A percentile compares a stretch with the other conserved stretches of the same genome.
phyloP scores from a whole-genome alignment of 2,329 filamentous ascomycete species.

The Lasiodiplodia theobromae region DNA sequence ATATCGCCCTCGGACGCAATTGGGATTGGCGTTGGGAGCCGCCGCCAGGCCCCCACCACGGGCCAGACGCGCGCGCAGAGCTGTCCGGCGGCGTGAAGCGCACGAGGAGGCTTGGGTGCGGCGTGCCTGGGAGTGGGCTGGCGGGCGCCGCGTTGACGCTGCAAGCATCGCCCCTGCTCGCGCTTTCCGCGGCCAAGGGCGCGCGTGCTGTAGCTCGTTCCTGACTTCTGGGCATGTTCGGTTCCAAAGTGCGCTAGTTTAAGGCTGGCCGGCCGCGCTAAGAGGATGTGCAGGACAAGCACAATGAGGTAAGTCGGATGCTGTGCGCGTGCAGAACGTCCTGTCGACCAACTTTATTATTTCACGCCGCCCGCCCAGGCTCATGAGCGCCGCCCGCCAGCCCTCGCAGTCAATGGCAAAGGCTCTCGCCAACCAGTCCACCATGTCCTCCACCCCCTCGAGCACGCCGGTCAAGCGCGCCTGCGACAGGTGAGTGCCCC shows the following conservation, averaged over 20 bases:
- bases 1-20: slow-evolving; percentile 28
- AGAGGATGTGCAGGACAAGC: slow-evolving; percentile 20
- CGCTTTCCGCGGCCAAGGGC: slow-evolving; percentile 26
- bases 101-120: slow-evolving; percentile 26
- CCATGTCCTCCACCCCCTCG: slow-evolving; percentile 34
- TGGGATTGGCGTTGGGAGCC: slow-evolving; percentile 27
- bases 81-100: slow-evolving; percentile 22
- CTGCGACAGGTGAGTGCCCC: slow-evolving; percentile 49
- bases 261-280: slow-evolving; percentile 26
- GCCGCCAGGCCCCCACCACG: slow-evolving; percentile 27
- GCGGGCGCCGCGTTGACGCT: slow-evolving; percentile 16
- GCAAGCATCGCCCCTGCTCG: slow-evolving; percentile 24
- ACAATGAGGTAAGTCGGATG: slow-evolving; percentile 30
- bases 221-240: slow-evolving; percentile 28
- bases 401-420: slow-evolving; percentile 29
- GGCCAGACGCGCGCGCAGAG: slow-evolving; percentile 27
- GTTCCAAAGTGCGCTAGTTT: slow-evolving; percentile 22
- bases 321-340: slow-evolving; percentile 25
- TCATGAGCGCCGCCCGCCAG: slow-evolving; percentile 15
- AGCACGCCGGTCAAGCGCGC: slow-evolving; percentile 50
- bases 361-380: slow-evolving; percentile 28
- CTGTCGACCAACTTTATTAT: slow-evolving; percentile 29
- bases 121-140: slow-evolving; percentile 21
- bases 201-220: slow-evolving; percentile 25
- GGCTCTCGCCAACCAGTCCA: slow-evolving; percentile 25